Base-by-base conservation (phyloP, 2,329 filamentous ascomycete genomes). In the Coniochaeta ligniaria region DNA sequence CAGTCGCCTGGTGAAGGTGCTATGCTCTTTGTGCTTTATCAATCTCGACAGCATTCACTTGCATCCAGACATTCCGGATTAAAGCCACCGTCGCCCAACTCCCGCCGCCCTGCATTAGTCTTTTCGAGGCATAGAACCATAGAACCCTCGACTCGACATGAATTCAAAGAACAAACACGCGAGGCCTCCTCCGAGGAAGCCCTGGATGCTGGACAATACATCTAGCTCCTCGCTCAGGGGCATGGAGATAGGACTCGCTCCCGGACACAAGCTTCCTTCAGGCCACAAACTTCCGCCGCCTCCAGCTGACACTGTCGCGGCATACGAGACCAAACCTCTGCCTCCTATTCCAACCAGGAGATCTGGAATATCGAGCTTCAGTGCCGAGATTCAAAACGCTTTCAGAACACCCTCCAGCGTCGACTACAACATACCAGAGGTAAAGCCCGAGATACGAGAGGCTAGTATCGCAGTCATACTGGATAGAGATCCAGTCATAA, bases 161-260 rank as follows among this genome's bases (percentile, higher is more conserved):
- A 17, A 52, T 11, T 17, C 47, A 31, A 52, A 52, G 47, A 52
- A 52, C 31, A 57, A 57, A 28, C 54, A 22, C 17, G 2, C 38
- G 54, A 38, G 28, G 22, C 31, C 54, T 24, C 54, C 54, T 36
- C 54, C 54, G 22, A 35, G 16, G 54, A 58, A 45, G 38, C 56
- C 56, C 2, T 58, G 56, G 56, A 41, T 58, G 56, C 26, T 45
- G 35, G 38, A 45, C 26, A 58, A 58, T 22, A 41, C 56, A n/a
- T 58, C 56, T 20, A 58, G 38, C 56, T 45, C 56, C 24, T 43
- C 35, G 24, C 56, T 58, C 6, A 26, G 36, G 17, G 22, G 22
- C 17, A 45, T 58, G 56, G 56, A 58, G 33, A 58, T 58, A 58
- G 56, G 56, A 33, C 36, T 57, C n/a, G 16, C 38, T 41, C 38